A percentile compares a stretch with the other conserved stretches of the same genome.
Evolutionary conservation across 2,329 filamentous ascomycete species (phyloP).

Genomic region (Colletotrichum eremochloae): DNA sequence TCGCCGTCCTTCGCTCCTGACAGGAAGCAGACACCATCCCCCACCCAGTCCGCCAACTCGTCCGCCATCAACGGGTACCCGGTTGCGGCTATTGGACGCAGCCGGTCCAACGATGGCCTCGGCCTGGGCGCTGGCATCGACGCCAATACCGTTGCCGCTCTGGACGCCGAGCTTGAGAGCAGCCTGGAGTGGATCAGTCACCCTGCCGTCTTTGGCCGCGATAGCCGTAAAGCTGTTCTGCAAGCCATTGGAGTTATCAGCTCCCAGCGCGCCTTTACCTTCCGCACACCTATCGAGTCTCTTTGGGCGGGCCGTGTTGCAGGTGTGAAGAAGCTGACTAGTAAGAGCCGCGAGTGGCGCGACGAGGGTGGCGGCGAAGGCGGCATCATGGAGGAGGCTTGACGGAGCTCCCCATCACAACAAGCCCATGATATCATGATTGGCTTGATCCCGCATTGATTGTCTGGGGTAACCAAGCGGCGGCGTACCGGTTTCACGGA

Average conservation of each 20-base stretch:
- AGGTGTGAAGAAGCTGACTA: conserved; percentile 85
- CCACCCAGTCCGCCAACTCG: conserved; percentile 61
- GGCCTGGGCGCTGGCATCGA: conserved; percentile 83
- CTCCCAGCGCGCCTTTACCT: conserved; percentile 93
- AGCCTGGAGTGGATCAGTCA: conserved; percentile 98
- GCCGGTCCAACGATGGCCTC: conserved; percentile 70
- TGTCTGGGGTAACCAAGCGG: conserved; percentile 19
- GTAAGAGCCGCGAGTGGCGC: conserved; percentile 91
- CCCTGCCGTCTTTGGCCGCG: conserved; percentile 92
- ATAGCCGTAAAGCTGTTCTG: conserved; percentile 94
- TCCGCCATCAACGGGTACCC: conserved; percentile 65
- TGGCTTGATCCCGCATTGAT: conserved; percentile 25
- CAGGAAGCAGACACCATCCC: conserved; percentile 56
- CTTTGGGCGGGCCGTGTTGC: conserved; percentile 88
- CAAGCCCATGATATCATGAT: conserved; percentile 36
- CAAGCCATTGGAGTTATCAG: conserved; percentile 98
- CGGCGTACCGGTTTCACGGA: conserved; percentile 36
- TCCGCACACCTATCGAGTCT: conserved; percentile 88
- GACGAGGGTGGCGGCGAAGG: conserved; percentile 84
- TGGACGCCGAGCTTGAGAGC: conserved; percentile 91
- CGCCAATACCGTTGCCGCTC: conserved; percentile 80
- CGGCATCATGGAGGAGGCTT: conserved; percentile 72
- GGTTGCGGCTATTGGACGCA: conserved; percentile 57
- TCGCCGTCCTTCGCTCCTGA: conserved; percentile 58
- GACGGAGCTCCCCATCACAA: conserved; percentile 42